These are phyloP conservation scores for Metschnikowia peoriensis DNA, from an alignment of 805 yeast species.

Conservation along the genomic window DNA sequence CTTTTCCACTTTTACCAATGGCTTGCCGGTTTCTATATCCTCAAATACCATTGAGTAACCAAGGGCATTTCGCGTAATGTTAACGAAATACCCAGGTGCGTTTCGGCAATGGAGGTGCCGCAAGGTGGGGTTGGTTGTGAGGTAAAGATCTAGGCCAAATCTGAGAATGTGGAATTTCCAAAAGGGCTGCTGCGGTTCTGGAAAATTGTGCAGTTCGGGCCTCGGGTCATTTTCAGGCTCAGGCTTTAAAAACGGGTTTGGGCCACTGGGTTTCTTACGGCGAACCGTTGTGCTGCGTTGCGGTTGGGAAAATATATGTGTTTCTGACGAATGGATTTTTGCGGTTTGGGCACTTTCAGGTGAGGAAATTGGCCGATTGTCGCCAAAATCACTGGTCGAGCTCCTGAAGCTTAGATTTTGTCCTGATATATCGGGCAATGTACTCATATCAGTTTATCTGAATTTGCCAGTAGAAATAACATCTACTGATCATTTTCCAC, in stretches of 20 bases:
- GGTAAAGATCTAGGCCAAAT: constrained; percentile 53
- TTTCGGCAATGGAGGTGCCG: constrained; percentile 57
- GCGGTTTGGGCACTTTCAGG: not conserved
- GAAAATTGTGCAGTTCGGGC: not conserved
- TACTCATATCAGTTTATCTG: not conserved
- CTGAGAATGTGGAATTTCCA: constrained; percentile 66
- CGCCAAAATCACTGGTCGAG: not conserved
- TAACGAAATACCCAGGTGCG: constrained; percentile 62
- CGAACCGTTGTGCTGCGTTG: constrained; percentile 1
- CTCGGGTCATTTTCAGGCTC: not conserved
- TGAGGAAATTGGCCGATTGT: not conserved
- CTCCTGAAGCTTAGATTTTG: not conserved
- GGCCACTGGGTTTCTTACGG: constrained; percentile 12
- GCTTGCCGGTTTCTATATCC: constrained; percentile 16
- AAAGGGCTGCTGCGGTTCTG: constrained; percentile 25
- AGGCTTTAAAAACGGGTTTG: constrained; percentile 8
- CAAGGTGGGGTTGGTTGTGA: constrained; percentile 66
- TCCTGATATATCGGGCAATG: not conserved
- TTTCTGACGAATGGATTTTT: not conserved
- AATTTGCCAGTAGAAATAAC: not conserved
- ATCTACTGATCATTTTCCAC: not conserved
- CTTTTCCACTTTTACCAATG: constrained; percentile 10
- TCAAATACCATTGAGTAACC: constrained; percentile 14
- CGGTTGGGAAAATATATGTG: not conserved
- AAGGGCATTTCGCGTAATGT: not conserved